A percentile compares a stretch with the other conserved stretches of the same genome.
Evolutionary conservation across 768 basidiomycete genomes (phyloP).

Genomic region (Panaeolus cyanescens): DNA sequence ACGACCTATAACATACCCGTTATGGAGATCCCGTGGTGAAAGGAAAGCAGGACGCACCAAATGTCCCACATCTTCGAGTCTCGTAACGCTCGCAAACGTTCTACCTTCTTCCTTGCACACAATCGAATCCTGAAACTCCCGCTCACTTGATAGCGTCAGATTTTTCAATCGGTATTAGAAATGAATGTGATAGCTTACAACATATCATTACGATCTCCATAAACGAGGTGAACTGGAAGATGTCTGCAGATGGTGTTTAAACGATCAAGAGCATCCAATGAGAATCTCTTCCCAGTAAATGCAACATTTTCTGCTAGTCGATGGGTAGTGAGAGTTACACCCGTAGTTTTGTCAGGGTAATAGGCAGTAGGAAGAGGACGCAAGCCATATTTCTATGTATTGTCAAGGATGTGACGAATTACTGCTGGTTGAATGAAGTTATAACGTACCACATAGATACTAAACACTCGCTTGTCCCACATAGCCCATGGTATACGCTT

Average conservation of each 20-base stretch:
- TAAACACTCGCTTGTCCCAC: slow-evolving; percentile 29
- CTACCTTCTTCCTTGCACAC: slow-evolving; percentile 25
- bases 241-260: slow-evolving; percentile 27
- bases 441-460: slow-evolving; percentile 22
- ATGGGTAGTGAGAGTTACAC: slow-evolving; percentile 28
- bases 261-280: slow-evolving; percentile 25
- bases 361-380: slow-evolving; percentile 27
- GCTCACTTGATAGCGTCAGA: slow-evolving; percentile 11
- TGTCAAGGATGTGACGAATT: no score
- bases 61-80: slow-evolving; percentile 30
- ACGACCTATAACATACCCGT: slow-evolving; percentile 14
- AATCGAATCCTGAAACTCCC: slow-evolving; percentile 26
- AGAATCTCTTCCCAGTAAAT: slow-evolving; percentile 22
- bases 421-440: background rate
- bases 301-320: slow-evolving; percentile 25
- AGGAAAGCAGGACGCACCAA: slow-evolving; percentile 21
- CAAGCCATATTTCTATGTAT: slow-evolving; percentile 29
- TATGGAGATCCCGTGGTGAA: background rate
- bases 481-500: slow-evolving; percentile 22
- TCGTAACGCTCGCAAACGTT: slow-evolving; percentile 25
- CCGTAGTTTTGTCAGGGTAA: slow-evolving; percentile 24
- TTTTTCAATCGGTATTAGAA: background rate
- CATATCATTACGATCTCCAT: slow-evolving; percentile 29
- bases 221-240: slow-evolving; percentile 30
- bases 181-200: slow-evolving; percentile 23